These are phyloP conservation scores for Colletotrichum plurivorum DNA, from an alignment of 2,329 filamentous ascomycete genomes.

Conservation along the genomic window DNA sequence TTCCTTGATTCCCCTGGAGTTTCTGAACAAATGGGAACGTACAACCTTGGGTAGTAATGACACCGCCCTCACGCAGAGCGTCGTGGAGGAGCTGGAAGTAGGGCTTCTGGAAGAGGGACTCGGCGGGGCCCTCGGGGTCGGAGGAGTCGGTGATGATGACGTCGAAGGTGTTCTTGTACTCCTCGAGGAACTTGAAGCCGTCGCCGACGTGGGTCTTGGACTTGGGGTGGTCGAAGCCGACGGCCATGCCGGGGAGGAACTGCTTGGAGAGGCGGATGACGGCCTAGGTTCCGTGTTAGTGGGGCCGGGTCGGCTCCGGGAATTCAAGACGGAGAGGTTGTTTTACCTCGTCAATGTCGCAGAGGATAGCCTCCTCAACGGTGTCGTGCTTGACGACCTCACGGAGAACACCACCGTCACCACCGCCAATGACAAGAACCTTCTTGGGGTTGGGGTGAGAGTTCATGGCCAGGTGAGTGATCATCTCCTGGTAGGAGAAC, in stretches of 20 bases:
- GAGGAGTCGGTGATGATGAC: constrained; percentile 99
- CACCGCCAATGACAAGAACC: constrained; percentile 97
- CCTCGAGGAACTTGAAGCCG: constrained; percentile 97
- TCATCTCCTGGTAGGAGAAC: constrained; percentile 99
- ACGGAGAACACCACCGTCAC: constrained; percentile 96
- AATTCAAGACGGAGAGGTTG: constrained; percentile 52
- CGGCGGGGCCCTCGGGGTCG: constrained; percentile 95
- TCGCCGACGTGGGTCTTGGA: constrained; percentile 94
- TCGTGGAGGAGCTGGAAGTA: constrained; percentile 96
- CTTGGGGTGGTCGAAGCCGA: constrained; percentile 94
- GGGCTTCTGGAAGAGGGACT: constrained; percentile 97
- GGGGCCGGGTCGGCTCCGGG: not conserved
- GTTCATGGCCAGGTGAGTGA: constrained; percentile 98
- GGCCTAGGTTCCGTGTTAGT: constrained; percentile 65
- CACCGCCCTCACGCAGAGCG: constrained; percentile 93
- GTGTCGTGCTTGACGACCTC: constrained; percentile 99
- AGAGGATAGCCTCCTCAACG: constrained; percentile 95
- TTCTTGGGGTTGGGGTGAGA: constrained; percentile 98
- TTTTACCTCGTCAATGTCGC: constrained; percentile 93
- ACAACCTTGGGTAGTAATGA: constrained; percentile 99
- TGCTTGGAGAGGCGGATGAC: constrained; percentile 99
- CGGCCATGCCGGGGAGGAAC: constrained; percentile 94
- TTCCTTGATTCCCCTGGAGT: constrained; percentile 37
- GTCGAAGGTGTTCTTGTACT: constrained; percentile 97
- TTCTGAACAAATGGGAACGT: constrained; percentile 78